phyloP scores from a whole-genome alignment of 192 early-diverging fungal species.

The Phycomyces blakesleeanus region DNA sequence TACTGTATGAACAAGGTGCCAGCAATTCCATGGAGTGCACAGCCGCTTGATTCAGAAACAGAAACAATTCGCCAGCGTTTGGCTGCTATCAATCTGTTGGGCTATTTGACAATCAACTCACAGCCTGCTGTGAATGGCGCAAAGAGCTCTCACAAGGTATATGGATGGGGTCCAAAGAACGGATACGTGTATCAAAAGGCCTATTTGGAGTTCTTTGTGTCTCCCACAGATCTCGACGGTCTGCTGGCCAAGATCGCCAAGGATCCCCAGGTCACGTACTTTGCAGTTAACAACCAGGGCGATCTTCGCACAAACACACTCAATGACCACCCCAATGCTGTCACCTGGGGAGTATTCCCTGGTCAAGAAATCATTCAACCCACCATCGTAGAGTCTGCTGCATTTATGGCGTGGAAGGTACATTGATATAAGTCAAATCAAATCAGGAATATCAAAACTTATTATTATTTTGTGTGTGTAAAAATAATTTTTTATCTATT shows the following conservation, averaged over 20 bases:
- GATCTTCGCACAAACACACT: slow-evolving; percentile 84
- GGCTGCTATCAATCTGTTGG: slow-evolving; percentile 68
- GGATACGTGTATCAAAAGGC: slow-evolving; percentile 97
- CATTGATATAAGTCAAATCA: too few relatives aligned
- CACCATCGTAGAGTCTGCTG: slow-evolving; percentile 85
- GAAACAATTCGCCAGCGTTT: slow-evolving; percentile 65
- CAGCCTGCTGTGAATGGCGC: slow-evolving; percentile 93
- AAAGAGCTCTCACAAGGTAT: slow-evolving; percentile 67
- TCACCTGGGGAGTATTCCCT: slow-evolving; percentile 98
- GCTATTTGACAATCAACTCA: slow-evolving; percentile 93
- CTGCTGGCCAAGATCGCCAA: slow-evolving; percentile 57
- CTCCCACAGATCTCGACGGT: slow-evolving; percentile 60
- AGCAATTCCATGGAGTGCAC: slow-evolving; percentile 86
- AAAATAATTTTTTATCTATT: neutral
- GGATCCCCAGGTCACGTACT: slow-evolving; percentile 74
- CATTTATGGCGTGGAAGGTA: slow-evolving; percentile 89
- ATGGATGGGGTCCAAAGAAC: slow-evolving; percentile 95
- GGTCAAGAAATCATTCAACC: slow-evolving; percentile 96
- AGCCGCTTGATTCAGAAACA: slow-evolving; percentile 77
- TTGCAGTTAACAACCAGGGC: slow-evolving; percentile 85
- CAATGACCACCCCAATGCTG: slow-evolving; percentile 81
- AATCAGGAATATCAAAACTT: too few relatives aligned
- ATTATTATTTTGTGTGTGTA: too few relatives aligned
- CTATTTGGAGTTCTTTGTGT: slow-evolving; percentile 94
- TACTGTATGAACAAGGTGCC: slow-evolving; percentile 72